These are phyloP conservation scores for Blastobotrys indianensis DNA, from an alignment of 1,139 yeast species.

Conservation along the genomic window DNA sequence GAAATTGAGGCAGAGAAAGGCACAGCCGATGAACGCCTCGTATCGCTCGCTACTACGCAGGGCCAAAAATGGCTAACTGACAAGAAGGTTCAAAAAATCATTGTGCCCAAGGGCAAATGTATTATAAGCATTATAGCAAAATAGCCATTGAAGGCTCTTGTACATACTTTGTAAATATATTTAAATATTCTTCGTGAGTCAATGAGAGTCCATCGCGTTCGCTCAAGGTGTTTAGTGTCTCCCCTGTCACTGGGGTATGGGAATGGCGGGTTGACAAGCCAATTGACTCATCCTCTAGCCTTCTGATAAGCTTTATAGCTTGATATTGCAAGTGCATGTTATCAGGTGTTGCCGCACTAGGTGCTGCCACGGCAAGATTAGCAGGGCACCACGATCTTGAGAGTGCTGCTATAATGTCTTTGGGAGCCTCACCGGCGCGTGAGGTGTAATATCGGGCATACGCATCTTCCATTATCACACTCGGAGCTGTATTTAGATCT, in stretches of 20 bases:
- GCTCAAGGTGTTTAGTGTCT: conserved; percentile 2
- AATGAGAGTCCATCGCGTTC: conserved; percentile 3
- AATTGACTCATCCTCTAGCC: not conserved
- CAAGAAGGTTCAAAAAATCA: conserved; percentile 18
- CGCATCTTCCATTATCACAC: too few relatives aligned
- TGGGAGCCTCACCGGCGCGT: not conserved
- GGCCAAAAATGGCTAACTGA: conserved; percentile 17
- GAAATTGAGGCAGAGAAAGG: conserved; percentile 34
- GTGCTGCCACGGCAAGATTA: not conserved
- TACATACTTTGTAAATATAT: conserved; percentile 5
- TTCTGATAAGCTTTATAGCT: not conserved
- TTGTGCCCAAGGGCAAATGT: conserved; percentile 22
- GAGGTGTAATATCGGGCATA: too few relatives aligned
- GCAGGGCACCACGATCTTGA: conserved; percentile 1
- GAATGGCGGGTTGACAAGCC: not conserved
- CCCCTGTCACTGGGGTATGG: conserved; percentile 6
- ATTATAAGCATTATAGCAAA: conserved; percentile 19
- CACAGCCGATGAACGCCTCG: conserved; percentile 32
- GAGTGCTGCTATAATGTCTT: not conserved
- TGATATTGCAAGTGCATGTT: conserved; percentile 1
- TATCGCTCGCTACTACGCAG: conserved; percentile 19
- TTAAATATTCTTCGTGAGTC: conserved; percentile 5
- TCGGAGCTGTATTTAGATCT: too few relatives aligned
- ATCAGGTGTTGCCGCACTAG: not conserved
- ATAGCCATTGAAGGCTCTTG: conserved; percentile 5